These are phyloP conservation scores for Fusarium sp. DNA, from an alignment of 2,329 filamentous ascomycete genomes.

Conservation along the genomic window DNA sequence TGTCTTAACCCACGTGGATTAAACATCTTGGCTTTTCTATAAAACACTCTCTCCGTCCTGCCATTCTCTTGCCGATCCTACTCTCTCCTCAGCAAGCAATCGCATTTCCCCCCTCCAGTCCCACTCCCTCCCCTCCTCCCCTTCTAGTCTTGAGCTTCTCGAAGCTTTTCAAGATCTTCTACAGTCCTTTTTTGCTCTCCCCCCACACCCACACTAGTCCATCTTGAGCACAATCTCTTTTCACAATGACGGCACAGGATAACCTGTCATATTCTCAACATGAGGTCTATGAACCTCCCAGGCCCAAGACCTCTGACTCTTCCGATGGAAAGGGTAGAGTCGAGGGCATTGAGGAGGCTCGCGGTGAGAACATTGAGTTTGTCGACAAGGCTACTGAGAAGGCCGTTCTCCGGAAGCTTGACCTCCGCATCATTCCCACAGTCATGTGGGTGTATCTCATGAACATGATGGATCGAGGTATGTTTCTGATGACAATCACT, in stretches of 20 bases:
- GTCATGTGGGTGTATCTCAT: conserved; percentile 51
- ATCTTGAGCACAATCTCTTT: not conserved
- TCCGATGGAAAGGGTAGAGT: conserved; percentile 14
- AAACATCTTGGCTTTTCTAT: conserved; percentile 29
- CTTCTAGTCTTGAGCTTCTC: not conserved
- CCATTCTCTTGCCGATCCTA: not conserved
- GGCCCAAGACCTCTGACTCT: conserved; percentile 36
- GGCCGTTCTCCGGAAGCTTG: conserved; percentile 46
- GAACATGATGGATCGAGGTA: conserved; percentile 53
- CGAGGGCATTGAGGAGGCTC: conserved; percentile 32
- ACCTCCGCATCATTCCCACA: conserved; percentile 49
- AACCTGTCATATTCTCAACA: conserved; percentile 16
- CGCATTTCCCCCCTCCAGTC: not conserved
- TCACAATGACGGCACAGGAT: conserved; percentile 20
- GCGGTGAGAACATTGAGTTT: conserved; percentile 21
- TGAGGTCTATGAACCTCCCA: not conserved
- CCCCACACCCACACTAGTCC: not conserved
- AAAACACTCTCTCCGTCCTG: not conserved
- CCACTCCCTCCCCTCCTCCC: not conserved
- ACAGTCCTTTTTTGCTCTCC: not conserved
- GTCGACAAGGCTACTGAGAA: conserved; percentile 40
- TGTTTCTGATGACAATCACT: accelerated
- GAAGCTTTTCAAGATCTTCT: not conserved
- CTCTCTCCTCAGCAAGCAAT: conserved; percentile 4
- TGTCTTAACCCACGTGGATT: conserved; percentile 9